Base-by-base conservation (phyloP, 129 eudicot genomes). In the Flaveria brownii region DNA sequence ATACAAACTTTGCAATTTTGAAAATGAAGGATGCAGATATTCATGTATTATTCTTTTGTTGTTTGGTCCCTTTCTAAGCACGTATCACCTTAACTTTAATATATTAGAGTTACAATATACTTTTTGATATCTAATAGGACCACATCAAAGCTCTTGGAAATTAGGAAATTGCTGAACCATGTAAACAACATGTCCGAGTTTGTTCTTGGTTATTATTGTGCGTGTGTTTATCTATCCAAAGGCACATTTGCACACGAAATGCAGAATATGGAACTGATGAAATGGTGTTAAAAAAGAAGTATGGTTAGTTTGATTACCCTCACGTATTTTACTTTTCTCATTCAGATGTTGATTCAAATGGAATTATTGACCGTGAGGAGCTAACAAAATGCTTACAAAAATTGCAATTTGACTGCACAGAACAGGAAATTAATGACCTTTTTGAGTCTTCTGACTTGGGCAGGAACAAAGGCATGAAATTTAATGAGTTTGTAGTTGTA, bases 341-440 rank as follows among this genome's bases (percentile, higher is more conserved):
- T 74, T 12, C 81, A 90, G 96, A 87, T 85, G 83, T 78, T 82
- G 88, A 90, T 75, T 79, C 82, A 7, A 84, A 87, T 72, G 90
- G 88, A 59, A 71, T 71, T 28, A 81, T 90, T 23, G 90, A 85
- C 77, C 88, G 45, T 1, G 78, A 79, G 64, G 92, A 85, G 76
- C 87, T 90, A 12, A 76, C 49, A 65, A 87, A 84, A 56, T 87
- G 96, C 87, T 80, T 90, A 17, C 70, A 87, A 47, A 72, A 82
- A 73, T 26, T 90, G 68, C 86, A 82, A 71, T 65, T 87, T 20
- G 56, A 80, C 33, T 77, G 85, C 61, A 74, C 83, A 4, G 90
- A 87, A 59, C 71, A 83, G 67, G 92, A 90, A 71, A 76, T 90
- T 25, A 78, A 84, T 68, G 92, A 90, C 25, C 87, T 90, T 46